These are phyloP conservation scores for Tetrapyrgos nigripes DNA, from an alignment of 1,284 basidiomycete species.

Conservation along the genomic window DNA sequence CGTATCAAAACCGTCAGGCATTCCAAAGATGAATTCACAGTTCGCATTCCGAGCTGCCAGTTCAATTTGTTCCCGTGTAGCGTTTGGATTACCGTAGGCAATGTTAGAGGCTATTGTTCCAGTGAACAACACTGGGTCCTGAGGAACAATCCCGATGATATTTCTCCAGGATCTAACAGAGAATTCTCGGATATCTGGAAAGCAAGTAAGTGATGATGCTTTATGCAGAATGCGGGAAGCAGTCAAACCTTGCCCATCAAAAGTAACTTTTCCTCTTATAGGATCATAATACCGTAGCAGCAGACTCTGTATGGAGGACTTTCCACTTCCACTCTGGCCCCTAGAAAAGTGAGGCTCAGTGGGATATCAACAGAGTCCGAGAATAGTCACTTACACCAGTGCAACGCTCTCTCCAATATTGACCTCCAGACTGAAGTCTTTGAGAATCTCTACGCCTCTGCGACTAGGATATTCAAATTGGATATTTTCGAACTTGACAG, in stretches of 20 bases:
- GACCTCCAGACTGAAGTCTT: conserved; percentile 81
- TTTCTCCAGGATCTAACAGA: conserved; percentile 85
- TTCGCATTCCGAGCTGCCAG: conserved; percentile 90
- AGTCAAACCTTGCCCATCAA: conserved; percentile 80
- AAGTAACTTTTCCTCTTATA: conserved; percentile 78
- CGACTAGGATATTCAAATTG: conserved; percentile 89
- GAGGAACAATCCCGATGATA: conserved; percentile 87
- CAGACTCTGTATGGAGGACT: conserved; percentile 90
- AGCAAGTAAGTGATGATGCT: conserved; percentile 6
- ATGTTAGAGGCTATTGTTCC: conserved; percentile 95
- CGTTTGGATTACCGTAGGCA: conserved; percentile 82
- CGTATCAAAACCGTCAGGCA: conserved; percentile 74
- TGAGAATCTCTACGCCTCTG: conserved; percentile 78
- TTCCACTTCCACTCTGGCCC: conserved; percentile 90
- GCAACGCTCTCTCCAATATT: conserved; percentile 88
- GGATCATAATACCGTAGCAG: conserved; percentile 96
- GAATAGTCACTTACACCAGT: conserved; percentile 74
- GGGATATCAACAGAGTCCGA: not conserved
- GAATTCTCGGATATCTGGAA: conserved; percentile 82
- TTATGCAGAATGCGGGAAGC: not conserved
- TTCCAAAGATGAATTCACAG: conserved; percentile 93
- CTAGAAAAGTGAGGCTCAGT: conserved; percentile 42
- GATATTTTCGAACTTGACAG: conserved; percentile 81
- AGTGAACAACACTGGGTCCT: conserved; percentile 82
- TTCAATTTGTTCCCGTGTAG: conserved; percentile 85